phyloP scores from a whole-genome alignment of 2,329 filamentous ascomycete species.

The Colletotrichum godetiae region DNA sequence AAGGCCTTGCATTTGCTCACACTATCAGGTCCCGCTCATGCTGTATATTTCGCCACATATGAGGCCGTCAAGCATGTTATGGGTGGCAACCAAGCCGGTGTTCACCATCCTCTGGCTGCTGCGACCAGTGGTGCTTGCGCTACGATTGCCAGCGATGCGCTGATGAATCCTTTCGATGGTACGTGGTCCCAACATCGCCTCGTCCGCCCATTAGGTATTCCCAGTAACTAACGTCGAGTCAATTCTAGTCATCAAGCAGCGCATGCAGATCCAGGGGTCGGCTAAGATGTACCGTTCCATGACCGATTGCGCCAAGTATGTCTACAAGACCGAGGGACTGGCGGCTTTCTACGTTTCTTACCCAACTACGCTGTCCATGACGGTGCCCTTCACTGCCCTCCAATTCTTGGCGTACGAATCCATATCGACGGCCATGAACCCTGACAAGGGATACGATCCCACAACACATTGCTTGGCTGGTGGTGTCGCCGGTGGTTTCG shows the following conservation, averaged over 20 bases:
- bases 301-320: conserved; percentile 85
- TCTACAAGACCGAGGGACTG: conserved; percentile 89
- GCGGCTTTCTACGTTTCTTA: conserved; percentile 98
- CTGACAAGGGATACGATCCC: conserved; percentile 86
- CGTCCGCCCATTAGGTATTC: too few species aligned
- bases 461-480: conserved; percentile 94
- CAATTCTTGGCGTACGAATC: conserved; percentile 99
- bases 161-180: conserved; percentile 99
- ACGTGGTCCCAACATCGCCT: conserved; percentile 44
- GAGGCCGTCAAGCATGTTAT: conserved; percentile 97
- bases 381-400: conserved; percentile 94
- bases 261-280: conserved; percentile 99
- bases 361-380: conserved; percentile 98
- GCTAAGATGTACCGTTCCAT: conserved; percentile 86
- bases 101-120: conserved; percentile 92
- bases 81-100: conserved; percentile 88
- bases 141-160: conserved; percentile 95
- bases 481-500: conserved; percentile 91
- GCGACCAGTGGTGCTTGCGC: conserved; percentile 93
- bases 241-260: conserved; percentile 91
- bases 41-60: conserved; percentile 98
- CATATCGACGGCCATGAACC: conserved; percentile 93
- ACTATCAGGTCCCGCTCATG: conserved; percentile 87
- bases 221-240: not conserved
- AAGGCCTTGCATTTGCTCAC: not conserved